A percentile compares a stretch with the other conserved stretches of the same genome.
phyloP scores from a whole-genome alignment of 1,284 basidiomycete genomes.

The Ganoderma resinaceum region DNA sequence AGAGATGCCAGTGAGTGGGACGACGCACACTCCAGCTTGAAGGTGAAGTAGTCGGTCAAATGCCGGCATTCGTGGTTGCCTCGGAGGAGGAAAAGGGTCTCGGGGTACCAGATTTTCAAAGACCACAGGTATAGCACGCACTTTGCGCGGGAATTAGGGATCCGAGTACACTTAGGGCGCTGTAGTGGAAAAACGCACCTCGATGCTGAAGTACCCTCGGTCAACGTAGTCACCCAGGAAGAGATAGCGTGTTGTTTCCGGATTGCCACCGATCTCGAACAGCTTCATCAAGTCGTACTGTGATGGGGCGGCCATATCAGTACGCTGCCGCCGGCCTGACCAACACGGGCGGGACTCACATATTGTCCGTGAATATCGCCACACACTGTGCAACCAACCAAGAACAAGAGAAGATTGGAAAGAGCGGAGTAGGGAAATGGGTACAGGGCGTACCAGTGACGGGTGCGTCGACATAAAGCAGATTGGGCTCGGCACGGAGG shows the following conservation, averaged over 20 bases:
- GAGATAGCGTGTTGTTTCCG: slow-evolving; percentile 91
- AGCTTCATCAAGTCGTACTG: slow-evolving; percentile 95
- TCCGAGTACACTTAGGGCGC: slow-evolving; percentile 4
- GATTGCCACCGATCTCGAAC: slow-evolving; percentile 94
- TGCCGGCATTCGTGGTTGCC: slow-evolving; percentile 99
- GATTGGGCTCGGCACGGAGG: slow-evolving; percentile 81
- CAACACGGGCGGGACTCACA: slow-evolving; percentile 55
- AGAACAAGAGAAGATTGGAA: not conserved
- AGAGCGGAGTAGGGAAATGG: not conserved
- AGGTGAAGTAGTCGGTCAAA: slow-evolving; percentile 96
- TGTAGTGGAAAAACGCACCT: slow-evolving; percentile 54
- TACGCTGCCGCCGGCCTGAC: slow-evolving; percentile 8
- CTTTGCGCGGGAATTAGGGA: slow-evolving; percentile 49
- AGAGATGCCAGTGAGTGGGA: slow-evolving; percentile 1
- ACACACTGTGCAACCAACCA: slow-evolving; percentile 63
- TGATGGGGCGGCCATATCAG: slow-evolving; percentile 29
- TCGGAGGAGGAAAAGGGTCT: slow-evolving; percentile 88
- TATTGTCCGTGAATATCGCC: slow-evolving; percentile 97
- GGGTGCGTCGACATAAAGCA: slow-evolving; percentile 91
- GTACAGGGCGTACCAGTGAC: slow-evolving; percentile 75
- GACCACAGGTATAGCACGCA: slow-evolving; percentile 92
- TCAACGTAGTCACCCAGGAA: slow-evolving; percentile 97
- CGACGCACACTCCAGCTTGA: slow-evolving; percentile 90
- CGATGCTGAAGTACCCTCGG: slow-evolving; percentile 92
- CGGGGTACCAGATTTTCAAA: slow-evolving; percentile 94